Percentiles rank a stretch among this genome's conserved stretches.
Evolutionary conservation across 495 filamentous ascomycete genomes (phyloP).

Genomic region (Platismatia glauca): DNA sequence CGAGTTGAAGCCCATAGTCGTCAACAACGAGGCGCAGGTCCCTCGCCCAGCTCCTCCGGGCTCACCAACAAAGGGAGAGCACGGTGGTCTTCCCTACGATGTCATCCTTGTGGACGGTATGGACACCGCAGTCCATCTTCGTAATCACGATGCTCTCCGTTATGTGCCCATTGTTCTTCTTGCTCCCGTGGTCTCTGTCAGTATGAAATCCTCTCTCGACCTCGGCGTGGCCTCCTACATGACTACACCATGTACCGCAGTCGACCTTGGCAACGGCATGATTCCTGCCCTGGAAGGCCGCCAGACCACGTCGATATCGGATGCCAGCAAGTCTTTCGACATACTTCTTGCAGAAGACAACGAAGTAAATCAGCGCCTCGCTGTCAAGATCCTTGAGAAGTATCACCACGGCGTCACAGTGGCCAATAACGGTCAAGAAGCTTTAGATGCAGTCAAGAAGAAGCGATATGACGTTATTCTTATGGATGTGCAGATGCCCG

Average conservation of each 20-base stretch:
- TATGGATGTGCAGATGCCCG: constrained; percentile 99
- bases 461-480: constrained; percentile 85
- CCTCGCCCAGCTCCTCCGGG: constrained; percentile 48
- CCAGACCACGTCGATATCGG: constrained; percentile 81
- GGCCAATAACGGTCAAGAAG: constrained; percentile 88
- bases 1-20: constrained; percentile 71
- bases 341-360: constrained; percentile 97
- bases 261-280: constrained; percentile 96
- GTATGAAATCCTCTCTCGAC: constrained; percentile 88
- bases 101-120: constrained; percentile 96
- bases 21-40: constrained; percentile 55
- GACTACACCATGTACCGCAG: constrained; percentile 92
- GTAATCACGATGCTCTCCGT: constrained; percentile 89
- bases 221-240: constrained; percentile 97
- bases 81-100: constrained; percentile 68
- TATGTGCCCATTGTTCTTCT: constrained; percentile 94
- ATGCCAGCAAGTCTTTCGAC: constrained; percentile 92
- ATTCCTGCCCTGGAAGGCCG: constrained; percentile 94
- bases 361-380: constrained; percentile 90
- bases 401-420: constrained; percentile 96
- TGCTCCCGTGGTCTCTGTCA: constrained; percentile 84
- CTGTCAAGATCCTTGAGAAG: constrained; percentile 95
- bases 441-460: constrained; percentile 72
- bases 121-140: constrained; percentile 73
- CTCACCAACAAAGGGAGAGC: constrained; percentile 46